Conservation (phyloP, 2,329 filamentous ascomycete species). For the Pseudomassariella vexata region DNA sequence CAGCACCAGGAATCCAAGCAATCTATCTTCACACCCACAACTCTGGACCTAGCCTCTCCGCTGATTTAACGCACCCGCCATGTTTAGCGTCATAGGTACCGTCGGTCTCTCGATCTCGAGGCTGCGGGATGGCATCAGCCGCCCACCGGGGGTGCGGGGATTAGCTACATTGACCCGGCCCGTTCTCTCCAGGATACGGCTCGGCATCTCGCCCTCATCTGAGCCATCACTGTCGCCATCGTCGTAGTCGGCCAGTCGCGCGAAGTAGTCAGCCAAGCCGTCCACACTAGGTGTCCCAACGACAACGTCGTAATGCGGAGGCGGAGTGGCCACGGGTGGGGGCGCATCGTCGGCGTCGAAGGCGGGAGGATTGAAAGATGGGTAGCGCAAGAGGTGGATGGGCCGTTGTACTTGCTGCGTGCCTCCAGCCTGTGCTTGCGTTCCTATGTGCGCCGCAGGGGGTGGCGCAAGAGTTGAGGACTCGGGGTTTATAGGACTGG, state of each 20-base stretch:
- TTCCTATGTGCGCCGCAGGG: conserved; percentile 48
- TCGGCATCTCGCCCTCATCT: conserved; percentile 21
- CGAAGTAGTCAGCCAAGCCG: conserved; percentile 80
- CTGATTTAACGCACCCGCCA: conserved; percentile 18
- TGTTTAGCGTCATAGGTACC: conserved; percentile 18
- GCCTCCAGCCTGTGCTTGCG: conserved; percentile 21
- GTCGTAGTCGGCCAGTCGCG: conserved; percentile 69
- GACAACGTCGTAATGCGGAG: conserved; percentile 77
- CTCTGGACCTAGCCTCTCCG: conserved; percentile 19
- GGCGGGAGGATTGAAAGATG: conserved; percentile 81
- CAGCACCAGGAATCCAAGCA: too few relatives aligned
- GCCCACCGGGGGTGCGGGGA: conserved; percentile 47
- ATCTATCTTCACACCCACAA: too few relatives aligned
- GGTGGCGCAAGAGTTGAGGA: conserved; percentile 37
- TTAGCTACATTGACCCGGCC: conserved; percentile 54
- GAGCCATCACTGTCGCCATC: conserved; percentile 30
- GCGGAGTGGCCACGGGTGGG: conserved; percentile 65
- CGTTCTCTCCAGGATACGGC: conserved; percentile 41
- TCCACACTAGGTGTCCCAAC: conserved; percentile 64
- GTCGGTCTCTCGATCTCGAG: conserved; percentile 46
- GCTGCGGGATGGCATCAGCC: conserved; percentile 49
- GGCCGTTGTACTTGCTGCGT: conserved; percentile 38
- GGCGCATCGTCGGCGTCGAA: conserved; percentile 79
- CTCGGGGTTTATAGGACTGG: conserved; percentile 15
- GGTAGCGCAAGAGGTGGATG: conserved; percentile 76